Base-by-base conservation (phyloP, 768 basidiomycete genomes). In the Hortiboletus flavorubellus region DNA sequence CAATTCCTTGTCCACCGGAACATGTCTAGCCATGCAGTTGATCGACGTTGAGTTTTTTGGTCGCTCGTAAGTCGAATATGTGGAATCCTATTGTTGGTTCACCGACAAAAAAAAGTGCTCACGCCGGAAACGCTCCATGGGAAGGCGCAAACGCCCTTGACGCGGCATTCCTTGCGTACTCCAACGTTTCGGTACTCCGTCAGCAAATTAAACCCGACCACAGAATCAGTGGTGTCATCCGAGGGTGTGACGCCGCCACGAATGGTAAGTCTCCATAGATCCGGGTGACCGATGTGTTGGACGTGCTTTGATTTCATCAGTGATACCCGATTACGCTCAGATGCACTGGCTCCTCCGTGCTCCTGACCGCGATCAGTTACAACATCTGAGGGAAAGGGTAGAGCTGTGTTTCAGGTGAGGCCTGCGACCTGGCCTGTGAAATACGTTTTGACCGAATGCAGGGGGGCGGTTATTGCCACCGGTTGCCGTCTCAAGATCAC, bases 91-190 rank as follows among this genome's bases (percentile, higher is more conserved):
- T 33, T 51, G 29, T 31, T 26, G 8, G 56, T 42, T 58, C 31
- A 56, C 56, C 33, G 38, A 48, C 53, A 59, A 15, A 48, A 35
- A 54, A 30, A 59, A 91, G 87, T 43, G 88, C 89, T 6, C 90
- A 91, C 62, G 90, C 90, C 15, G 86, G 84, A n/a, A 80, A 78
- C 34, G 81, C 87, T 11, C 91, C 91, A 4, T 93, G 92, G 84
- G 89, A 94, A 69, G 92, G 87, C 23, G 80, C 80, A 40, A 94
- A 94, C 64, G 91, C 92, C 12, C 79, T 92, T 42, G 93, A 95
- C 64, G 93, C 93, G 0, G 92, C 92, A 1, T 88, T 93, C 67
- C 72, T 91, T 9, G 88, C 91, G 0, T 94, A 95, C 68, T 83
- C 85, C 8, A 78, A 81, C 45, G 78, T 96, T 40, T 86, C 91